These are phyloP conservation scores for Paxillus rubicundulus DNA, from an alignment of 768 basidiomycete genomes.

Conservation along the genomic window DNA sequence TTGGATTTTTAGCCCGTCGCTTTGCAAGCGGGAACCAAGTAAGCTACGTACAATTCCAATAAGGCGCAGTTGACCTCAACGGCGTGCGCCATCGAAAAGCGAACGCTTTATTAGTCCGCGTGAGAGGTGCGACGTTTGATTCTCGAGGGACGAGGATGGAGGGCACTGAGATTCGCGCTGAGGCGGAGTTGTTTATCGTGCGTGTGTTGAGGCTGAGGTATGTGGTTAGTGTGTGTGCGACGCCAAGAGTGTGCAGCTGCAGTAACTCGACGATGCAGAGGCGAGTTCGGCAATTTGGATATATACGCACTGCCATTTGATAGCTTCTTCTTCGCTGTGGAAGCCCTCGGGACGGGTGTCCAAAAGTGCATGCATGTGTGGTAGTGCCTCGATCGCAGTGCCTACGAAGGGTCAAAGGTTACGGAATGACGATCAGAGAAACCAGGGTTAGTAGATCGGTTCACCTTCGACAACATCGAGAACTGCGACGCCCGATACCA, in stretches of 20 bases:
- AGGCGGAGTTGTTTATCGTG: constrained; percentile 75
- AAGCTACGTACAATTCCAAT: constrained; percentile 72
- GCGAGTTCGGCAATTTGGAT: background rate
- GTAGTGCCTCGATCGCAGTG: constrained; percentile 89
- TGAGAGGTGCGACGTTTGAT: constrained; percentile 32
- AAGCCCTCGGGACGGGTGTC: constrained; percentile 86
- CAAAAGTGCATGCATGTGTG: constrained; percentile 87
- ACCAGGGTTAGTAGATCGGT: background rate
- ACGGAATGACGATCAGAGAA: background rate
- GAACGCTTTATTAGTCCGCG: constrained; percentile 21
- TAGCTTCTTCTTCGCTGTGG: constrained; percentile 75
- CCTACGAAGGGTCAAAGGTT: constrained; percentile 42
- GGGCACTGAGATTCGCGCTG: constrained; percentile 89
- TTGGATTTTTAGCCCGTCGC: too few relatives aligned
- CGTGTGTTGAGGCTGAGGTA: constrained; percentile 65
- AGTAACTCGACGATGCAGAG: background rate
- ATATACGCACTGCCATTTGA: constrained; percentile 90
- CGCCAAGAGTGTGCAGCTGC: too few relatives aligned
- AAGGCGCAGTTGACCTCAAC: constrained; percentile 78
- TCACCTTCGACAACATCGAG: constrained; percentile 91
- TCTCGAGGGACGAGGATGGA: constrained; percentile 58
- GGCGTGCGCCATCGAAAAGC: constrained; percentile 80
- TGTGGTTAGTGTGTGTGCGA: background rate
- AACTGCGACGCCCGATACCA: constrained; percentile 73
- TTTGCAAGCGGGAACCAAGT: background rate